Percentiles rank a stretch among this genome's conserved stretches.
Conservation (phyloP, 345 rosid species). For the Citrus mangshanensis region DNA sequence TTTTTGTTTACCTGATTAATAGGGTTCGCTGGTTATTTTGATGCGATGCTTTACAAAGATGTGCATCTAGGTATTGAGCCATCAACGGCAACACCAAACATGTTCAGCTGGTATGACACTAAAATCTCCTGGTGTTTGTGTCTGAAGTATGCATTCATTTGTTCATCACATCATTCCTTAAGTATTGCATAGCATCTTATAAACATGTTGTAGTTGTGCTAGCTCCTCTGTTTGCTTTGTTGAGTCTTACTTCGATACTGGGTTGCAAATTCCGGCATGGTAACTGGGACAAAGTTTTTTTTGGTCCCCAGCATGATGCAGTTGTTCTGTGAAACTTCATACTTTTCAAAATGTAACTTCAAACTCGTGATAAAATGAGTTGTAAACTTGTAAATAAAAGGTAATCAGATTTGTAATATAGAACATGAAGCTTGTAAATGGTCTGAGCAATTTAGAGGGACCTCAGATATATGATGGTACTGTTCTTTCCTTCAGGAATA, state of each 20-base stretch:
- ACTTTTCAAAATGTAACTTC: background rate
- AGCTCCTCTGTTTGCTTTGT: background rate
- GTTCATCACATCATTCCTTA: background rate
- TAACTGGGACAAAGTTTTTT: background rate
- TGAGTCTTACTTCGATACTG: background rate
- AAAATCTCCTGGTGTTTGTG: background rate
- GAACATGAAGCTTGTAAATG: background rate
- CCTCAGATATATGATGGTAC: background rate
- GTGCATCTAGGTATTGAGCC: slow-evolving; percentile 97
- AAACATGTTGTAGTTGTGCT: background rate
- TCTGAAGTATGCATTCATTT: background rate
- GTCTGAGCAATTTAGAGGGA: background rate
- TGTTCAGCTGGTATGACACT: slow-evolving; percentile 90
- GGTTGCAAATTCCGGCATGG: background rate
- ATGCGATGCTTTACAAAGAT: slow-evolving; percentile 87
- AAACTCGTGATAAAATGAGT: background rate
- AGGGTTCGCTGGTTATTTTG: slow-evolving; percentile 98
- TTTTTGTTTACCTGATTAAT: slow-evolving; percentile 14
- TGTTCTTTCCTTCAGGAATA: background rate
- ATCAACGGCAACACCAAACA: slow-evolving; percentile 85
- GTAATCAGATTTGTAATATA: background rate
- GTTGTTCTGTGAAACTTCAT: background rate
- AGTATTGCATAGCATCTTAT: background rate
- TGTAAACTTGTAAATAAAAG: background rate
- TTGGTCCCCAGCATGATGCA: background rate